Evolutionary conservation across 108 stramenopile genomes (phyloP).

Genomic region (Nitzschia inconspicua): DNA sequence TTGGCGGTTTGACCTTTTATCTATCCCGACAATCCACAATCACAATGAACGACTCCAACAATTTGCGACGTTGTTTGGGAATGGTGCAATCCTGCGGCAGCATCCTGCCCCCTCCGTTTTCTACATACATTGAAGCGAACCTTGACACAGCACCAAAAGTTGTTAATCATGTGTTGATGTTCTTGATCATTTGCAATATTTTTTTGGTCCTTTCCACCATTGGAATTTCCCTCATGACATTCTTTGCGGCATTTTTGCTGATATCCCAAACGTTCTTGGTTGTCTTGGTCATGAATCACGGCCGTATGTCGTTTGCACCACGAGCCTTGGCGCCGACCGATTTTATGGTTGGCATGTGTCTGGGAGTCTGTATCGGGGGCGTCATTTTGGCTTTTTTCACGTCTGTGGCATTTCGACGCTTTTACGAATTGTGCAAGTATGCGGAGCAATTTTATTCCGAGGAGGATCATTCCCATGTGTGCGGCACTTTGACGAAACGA

Average conservation of each 20-base stretch:
- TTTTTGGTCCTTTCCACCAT: constrained; percentile 30
- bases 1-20: too few relatives aligned
- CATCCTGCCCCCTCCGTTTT: background rate
- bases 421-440: constrained; percentile 8
- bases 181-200: constrained; percentile 29
- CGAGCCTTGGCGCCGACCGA: constrained; percentile 32
- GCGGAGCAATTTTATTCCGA: background rate
- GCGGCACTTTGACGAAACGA: background rate
- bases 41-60: too few relatives aligned
- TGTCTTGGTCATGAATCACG: constrained; percentile 13
- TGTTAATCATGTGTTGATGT: constrained; percentile 26
- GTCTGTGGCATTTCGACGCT: constrained; percentile 4
- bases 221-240: constrained; percentile 17
- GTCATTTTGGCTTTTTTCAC: constrained; percentile 16
- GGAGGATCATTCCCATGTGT: constrained; percentile 5
- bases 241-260: constrained; percentile 27
- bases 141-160: constrained; percentile 35
- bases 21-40: too few relatives aligned
- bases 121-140: constrained; percentile 17
- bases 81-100: too few relatives aligned
- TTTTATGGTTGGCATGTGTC: constrained; percentile 37
- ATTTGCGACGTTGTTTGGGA: too few relatives aligned
- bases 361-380: constrained; percentile 39
- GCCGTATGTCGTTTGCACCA: background rate
- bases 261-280: constrained; percentile 12